Evolutionary conservation across 163 green algal genomes (phyloP).

Genomic region (Smithsoniella earleae): DNA sequence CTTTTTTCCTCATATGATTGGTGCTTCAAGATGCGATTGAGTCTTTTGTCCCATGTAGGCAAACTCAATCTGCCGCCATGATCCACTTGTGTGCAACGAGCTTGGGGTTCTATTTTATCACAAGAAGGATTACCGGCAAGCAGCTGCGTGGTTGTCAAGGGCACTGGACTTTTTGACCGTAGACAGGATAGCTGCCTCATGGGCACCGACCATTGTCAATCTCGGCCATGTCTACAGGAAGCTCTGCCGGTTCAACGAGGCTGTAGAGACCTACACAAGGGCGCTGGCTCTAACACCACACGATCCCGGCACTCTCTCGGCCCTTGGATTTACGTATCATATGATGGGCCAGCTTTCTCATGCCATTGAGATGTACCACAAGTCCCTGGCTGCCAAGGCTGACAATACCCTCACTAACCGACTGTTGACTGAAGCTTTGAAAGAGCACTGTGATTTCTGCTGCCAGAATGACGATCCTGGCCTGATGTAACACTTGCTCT

Average conservation of each 20-base stretch:
- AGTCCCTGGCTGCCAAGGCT: conserved; percentile 62
- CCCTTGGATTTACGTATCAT: conserved; percentile 78
- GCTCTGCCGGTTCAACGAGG: conserved; percentile 53
- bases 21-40: too few species aligned
- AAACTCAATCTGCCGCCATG: conserved; percentile 62
- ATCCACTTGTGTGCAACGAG: conserved; percentile 89
- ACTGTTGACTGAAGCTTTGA: conserved; percentile 70
- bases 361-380: conserved; percentile 73
- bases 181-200: conserved; percentile 39
- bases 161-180: conserved; percentile 52
- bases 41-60: too few species aligned
- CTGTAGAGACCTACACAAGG: conserved; percentile 46
- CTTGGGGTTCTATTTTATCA: conserved; percentile 75
- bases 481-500: too few species aligned
- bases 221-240: conserved; percentile 86
- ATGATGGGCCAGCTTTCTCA: conserved; percentile 41
- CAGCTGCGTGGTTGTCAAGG: conserved; percentile 48
- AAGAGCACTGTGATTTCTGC: conserved; percentile 43
- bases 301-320: conserved; percentile 59
- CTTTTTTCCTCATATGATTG: too few species aligned
- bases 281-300: conserved; percentile 55
- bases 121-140: conserved; percentile 49
- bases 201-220: conserved; percentile 76
- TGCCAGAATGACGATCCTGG: conserved; percentile 14
- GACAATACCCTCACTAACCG: conserved; percentile 71